Conservation (phyloP, 2,329 filamentous ascomycete species). For the Ceratocystis huliohia region DNA sequence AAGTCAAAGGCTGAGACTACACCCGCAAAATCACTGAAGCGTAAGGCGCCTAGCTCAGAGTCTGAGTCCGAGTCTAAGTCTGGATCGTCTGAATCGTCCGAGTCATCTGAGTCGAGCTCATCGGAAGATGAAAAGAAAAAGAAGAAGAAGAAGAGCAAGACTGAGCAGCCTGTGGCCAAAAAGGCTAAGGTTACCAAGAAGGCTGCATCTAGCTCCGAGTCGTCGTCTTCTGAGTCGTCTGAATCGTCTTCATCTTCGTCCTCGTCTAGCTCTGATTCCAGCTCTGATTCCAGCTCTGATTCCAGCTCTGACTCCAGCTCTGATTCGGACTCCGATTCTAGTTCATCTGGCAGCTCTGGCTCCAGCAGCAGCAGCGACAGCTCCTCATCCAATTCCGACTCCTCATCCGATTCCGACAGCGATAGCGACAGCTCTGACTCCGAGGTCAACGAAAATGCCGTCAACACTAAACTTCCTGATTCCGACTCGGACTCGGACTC, state of each 20-base stretch:
- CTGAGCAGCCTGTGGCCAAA: slow-evolving; percentile 33
- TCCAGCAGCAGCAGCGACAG: slow-evolving; percentile 24
- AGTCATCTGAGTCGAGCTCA: slow-evolving; percentile 23
- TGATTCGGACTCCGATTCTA: slow-evolving; percentile 13
- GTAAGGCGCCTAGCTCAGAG: slow-evolving; percentile 29
- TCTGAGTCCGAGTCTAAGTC: slow-evolving; percentile 19
- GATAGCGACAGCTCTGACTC: not conserved
- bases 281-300: slow-evolving; percentile 22
- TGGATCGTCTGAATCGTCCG: slow-evolving; percentile 20
- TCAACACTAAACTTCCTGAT: too few relatives aligned
- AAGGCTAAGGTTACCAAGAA: slow-evolving; percentile 35
- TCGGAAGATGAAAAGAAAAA: slow-evolving; percentile 19
- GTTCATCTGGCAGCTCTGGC: slow-evolving; percentile 23
- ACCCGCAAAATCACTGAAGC: slow-evolving; percentile 29
- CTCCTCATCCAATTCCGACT: slow-evolving; percentile 23
- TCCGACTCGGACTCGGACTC: too few relatives aligned
- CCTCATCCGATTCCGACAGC: slow-evolving; percentile 6
- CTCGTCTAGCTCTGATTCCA: slow-evolving; percentile 16
- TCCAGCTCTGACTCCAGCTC: slow-evolving; percentile 23
- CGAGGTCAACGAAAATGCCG: too few relatives aligned
- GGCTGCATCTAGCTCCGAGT: slow-evolving; percentile 23
- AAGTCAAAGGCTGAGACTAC: slow-evolving; percentile 21
- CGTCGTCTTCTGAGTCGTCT: slow-evolving; percentile 20
- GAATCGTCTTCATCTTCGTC: slow-evolving; percentile 25
- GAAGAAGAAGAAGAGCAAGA: slow-evolving; percentile 14